Evolutionary conservation across 2,329 filamentous ascomycete species (phyloP), one percentile per base, ranked within the genome.

Genomic region (Xylaria multiplex): DNA sequence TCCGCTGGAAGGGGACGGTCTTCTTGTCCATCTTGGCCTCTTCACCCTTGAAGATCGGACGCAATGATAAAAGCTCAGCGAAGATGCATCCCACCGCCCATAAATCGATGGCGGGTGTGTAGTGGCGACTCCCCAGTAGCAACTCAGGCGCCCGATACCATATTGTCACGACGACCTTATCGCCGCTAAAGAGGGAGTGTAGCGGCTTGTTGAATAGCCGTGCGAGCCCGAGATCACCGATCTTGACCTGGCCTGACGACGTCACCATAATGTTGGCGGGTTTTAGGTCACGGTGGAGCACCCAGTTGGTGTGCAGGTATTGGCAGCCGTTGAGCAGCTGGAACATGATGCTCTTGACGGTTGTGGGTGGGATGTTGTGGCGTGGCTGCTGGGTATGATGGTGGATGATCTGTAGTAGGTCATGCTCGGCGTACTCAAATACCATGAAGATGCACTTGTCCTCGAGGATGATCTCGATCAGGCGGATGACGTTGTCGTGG

Each of bases 21-120:
- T 98, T 98, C 80, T 99, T 99, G 79, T 99, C 96, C 91, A 98
- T 97, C 81, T 99, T 99, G 16, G 96, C 96, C 79, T 99, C 96
- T 76, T 99, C 96, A 0, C 96, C 96, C 77, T 99, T 99, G 79
- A 99, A 99, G 61, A 99, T 98, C 0, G 96, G 96, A 0, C 95
- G 87, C 3, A 99, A 82, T 1, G 92, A 94, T 0, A 99, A 82
- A 2, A 99, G 84, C 78, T 99, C 96, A 2, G 96, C 96, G 75
- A 99, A 98, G 74, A 99, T 99, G 78, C 96, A 99, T 0, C 96
- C 96, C 0, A 99, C 90, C 2, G 96, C 96, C 96, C 96, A 99
- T 79, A 98, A 89, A 78, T 99, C 96, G 70, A 99, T 93, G 24
- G 96, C 95, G 0, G 96, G 94, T 0, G 96, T 98, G 81, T 99